Evolutionary conservation across 192 early-diverging fungal genomes (phyloP), one percentile per base, ranked within the genome.

Genomic region (Funneliformis geosporum): DNA sequence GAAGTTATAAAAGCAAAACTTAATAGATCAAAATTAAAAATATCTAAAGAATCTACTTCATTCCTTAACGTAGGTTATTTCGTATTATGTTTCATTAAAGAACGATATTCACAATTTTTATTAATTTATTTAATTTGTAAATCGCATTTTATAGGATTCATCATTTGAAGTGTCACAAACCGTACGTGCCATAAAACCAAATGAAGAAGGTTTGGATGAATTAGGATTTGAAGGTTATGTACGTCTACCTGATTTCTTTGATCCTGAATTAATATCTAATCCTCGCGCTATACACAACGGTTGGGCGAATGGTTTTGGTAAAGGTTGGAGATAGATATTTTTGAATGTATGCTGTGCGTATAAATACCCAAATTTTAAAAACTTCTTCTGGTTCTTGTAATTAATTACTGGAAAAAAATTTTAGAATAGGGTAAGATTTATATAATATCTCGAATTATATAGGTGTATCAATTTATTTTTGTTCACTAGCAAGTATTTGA

Each of bases 1-100:
- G 94, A 95, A 74, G 85, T 87, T 42, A 93, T 95, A 79, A 95
- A 93, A 75, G 88, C 89, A 10, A 95, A 95, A 82, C 83, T 93
- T 60, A 95, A 95, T 75, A 83, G 94, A 65, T 93, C 91, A 16
- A 91, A 91, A 61, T 84, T 95, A 60, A 88, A 90, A 25, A 81
- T 95, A 44, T 85, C 85, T 4, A 95, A 95, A 73, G 94, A 94
- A 74, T 85, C 84, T 2, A 90, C 88, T 1, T 85, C 83, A 23
- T 90, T 90, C 43, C 66, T 90, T 38, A 83, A 89, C 60, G 89
- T 88, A 82, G 84, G 82, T 75, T 27, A n/a, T n/a, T 42, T 73
- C 4, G 33, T 27, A 80, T 47, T 61, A 2, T 4, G 4, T 25
- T 21, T 33, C 33, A 33, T 14, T 47, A 11, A 33, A 5, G 25